These are phyloP conservation scores for Lodderomyces theae DNA, from an alignment of 1,139 yeast species.

Conservation along the genomic window DNA sequence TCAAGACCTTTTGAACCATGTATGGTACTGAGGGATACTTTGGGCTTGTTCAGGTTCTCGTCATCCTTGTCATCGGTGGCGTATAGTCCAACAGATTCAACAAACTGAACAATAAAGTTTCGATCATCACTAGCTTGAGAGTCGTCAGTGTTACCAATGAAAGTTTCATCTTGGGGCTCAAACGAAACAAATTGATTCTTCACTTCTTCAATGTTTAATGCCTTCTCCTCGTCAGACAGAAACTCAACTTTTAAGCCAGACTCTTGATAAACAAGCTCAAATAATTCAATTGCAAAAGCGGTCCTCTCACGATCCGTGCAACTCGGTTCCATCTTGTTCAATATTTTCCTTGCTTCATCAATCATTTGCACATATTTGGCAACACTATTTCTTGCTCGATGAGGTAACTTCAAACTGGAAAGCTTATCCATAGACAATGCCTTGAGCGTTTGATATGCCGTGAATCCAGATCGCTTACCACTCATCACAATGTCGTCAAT, in stretches of 20 bases:
- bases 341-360: conserved; percentile 21
- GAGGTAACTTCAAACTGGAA: conserved; percentile 5
- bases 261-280: conserved; percentile 23
- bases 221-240: conserved; percentile 20
- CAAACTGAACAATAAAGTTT: conserved; percentile 47
- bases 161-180: conserved; percentile 51
- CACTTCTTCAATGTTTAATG: conserved; percentile 42
- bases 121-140: conserved; percentile 21
- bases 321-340: conserved; percentile 5
- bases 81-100: conserved; percentile 62
- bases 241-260: conserved; percentile 35
- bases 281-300: conserved; percentile 15
- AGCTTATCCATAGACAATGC: conserved; percentile 1
- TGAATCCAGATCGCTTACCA: neutral
- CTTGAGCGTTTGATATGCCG: conserved; percentile 8
- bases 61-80: conserved; percentile 26
- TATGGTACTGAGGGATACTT: conserved; percentile 63
- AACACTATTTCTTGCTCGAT: conserved; percentile 5
- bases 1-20: conserved; percentile 94
- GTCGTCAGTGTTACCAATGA: conserved; percentile 24
- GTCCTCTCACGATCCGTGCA: neutral
- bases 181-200: conserved; percentile 40
- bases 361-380: conserved; percentile 6
- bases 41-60: neutral
- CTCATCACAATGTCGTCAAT: conserved; percentile 6